Base-by-base conservation (phyloP, 176 grass and related monocot genomes). In the Zizania latifolia region DNA sequence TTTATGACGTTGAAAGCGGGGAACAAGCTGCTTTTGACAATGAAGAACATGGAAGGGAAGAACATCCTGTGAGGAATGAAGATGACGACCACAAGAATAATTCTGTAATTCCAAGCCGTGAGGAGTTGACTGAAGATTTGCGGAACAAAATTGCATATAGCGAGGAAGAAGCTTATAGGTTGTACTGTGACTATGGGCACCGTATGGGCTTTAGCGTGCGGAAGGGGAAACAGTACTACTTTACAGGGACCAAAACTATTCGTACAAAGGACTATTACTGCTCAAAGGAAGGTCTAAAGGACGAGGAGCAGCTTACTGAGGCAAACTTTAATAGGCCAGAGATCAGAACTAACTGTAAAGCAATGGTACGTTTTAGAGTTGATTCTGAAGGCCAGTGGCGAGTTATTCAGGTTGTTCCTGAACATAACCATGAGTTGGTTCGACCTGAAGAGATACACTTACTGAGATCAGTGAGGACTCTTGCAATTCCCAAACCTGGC, bases 231-330 rank as follows among this genome's bases (percentile, higher is more conserved):
- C 88, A 91, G 67, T 91, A 91, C 75, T 95, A 91, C 78, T 91
- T 88, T 77, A 88, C 85, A 17, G 92, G 92, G 24, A 90, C 82
- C 27, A 94, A 94, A 80, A 71, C 40, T 55, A 88, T 91, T 40
- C 85, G 92, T 9, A 88, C 88, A 6, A 91, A 91, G 81, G 92
- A 94, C 71, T 94, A 94, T 81, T 91, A 91, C 84, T 94, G 92
- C 81, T 94, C 92, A 27, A 94, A 94, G 68, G 92, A 91, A 86
- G 92, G 92, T 70, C 78, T 90, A 82, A 84, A 88, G 70, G 88
- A 94, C 43, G 88, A 94, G 21, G 92, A 94, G 34, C 83, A 83
- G 69, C 74, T 82, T 64, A 90, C 84, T 1, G 88, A 91, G 68
- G 75, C 88, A 55, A 90, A 91, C 78, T 87, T 88, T 71, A 88